A percentile compares a stretch with the other conserved stretches of the same genome.
phyloP scores from a whole-genome alignment of 768 basidiomycete genomes.

The Suillus hirtellus region DNA sequence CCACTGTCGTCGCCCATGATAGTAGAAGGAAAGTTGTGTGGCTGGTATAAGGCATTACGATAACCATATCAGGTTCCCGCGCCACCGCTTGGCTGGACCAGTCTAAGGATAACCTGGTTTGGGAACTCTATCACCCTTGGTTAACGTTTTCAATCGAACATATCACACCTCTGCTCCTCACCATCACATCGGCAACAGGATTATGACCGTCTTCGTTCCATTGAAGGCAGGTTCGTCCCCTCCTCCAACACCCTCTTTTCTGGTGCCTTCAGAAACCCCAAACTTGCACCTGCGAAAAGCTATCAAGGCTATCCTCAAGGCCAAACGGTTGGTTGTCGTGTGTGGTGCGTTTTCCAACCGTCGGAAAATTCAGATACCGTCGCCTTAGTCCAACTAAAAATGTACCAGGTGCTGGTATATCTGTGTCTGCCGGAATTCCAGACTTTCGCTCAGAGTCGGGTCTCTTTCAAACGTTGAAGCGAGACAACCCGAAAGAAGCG shows the following conservation, averaged over 20 bases:
- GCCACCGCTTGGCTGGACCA: constrained; percentile 24
- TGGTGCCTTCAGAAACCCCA: constrained; percentile 48
- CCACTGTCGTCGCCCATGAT: constrained; percentile 18
- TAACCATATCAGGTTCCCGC: constrained; percentile 24
- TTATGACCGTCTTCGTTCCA: constrained; percentile 68
- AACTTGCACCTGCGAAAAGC: constrained; percentile 50
- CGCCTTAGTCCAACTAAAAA: constrained; percentile 4
- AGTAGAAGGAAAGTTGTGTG: not conserved
- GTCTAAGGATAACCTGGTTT: constrained; percentile 16
- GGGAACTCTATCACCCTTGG: constrained; percentile 19
- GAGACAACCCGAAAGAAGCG: constrained; percentile 72
- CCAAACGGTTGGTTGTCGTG: constrained; percentile 82
- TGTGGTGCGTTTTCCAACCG: constrained; percentile 58
- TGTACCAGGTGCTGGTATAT: constrained; percentile 78
- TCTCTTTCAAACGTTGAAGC: constrained; percentile 74
- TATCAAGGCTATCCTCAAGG: constrained; percentile 71
- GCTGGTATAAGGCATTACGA: not conserved
- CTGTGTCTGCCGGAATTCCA: constrained; percentile 84
- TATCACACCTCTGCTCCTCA: constrained; percentile 18
- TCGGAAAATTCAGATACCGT: constrained; percentile 16
- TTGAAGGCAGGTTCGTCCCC: constrained; percentile 48
- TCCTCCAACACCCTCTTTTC: constrained; percentile 57
- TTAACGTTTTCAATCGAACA: constrained; percentile 17
- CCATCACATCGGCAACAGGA: constrained; percentile 28
- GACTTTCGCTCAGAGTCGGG: constrained; percentile 86